Percentiles rank a stretch among this genome's conserved stretches.
phyloP scores from a whole-genome alignment of 306 rosid genomes.

The Canavalia ensiformis region DNA sequence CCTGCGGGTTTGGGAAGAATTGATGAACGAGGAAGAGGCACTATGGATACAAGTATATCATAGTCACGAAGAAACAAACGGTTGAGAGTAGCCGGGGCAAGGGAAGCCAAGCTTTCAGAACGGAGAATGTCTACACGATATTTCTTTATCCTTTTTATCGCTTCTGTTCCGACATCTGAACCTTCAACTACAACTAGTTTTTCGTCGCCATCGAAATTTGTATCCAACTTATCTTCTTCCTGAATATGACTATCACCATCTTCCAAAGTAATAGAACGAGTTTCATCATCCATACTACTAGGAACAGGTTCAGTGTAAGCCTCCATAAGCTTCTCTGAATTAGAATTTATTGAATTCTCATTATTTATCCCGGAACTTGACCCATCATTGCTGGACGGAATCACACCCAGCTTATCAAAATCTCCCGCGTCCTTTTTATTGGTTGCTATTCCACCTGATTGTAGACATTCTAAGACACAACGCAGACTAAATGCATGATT shows the following conservation, averaged over 20 bases:
- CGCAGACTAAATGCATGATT: conserved; percentile 97
- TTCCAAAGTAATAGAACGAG: conserved; percentile 49
- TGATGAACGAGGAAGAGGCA: conserved; percentile 91
- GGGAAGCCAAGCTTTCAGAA: conserved; percentile 97
- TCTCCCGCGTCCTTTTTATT: conserved; percentile 59
- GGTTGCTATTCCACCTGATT: conserved; percentile 77
- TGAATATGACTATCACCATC: conserved; percentile 51
- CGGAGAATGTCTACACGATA: conserved; percentile 92
- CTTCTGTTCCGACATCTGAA: conserved; percentile 67
- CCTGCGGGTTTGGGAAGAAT: conserved; percentile 87
- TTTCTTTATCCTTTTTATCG: conserved; percentile 66
- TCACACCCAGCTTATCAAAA: conserved; percentile 49
- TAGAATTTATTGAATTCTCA: conserved; percentile 52
- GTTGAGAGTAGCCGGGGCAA: conserved; percentile 81
- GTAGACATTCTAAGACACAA: conserved; percentile 88
- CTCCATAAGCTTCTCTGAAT: conserved; percentile 50
- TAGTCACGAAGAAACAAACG: conserved; percentile 94
- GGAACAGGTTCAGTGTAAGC: conserved; percentile 57
- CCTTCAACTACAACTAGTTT: conserved; percentile 60
- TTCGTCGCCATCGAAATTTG: conserved; percentile 52
- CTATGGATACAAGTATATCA: conserved; percentile 86
- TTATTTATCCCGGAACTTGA: conserved; percentile 49
- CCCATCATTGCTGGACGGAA: conserved; percentile 60
- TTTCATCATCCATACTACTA: conserved; percentile 53
- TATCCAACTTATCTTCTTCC: conserved; percentile 54